Evolutionary conservation across 441 rosid species (phyloP).

Genomic region (Capsella rubella): DNA sequence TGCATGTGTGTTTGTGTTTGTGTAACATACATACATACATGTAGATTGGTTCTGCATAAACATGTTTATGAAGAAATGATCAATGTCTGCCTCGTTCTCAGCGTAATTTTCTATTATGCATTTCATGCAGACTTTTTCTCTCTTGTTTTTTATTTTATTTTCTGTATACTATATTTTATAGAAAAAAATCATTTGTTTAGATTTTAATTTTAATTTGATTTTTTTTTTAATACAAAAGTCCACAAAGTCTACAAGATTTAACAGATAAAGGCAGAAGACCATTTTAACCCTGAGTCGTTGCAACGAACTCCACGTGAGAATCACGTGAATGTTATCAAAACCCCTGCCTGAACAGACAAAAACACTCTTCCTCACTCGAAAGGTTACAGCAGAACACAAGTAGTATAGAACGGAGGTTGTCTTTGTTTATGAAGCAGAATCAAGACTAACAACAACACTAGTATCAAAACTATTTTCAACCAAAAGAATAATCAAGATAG

Average conservation of each 20-base stretch:
- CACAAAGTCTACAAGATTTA: background rate
- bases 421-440: background rate
- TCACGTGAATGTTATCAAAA: background rate
- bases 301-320: background rate
- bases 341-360: background rate
- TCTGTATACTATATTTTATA: background rate
- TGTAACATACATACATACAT: background rate
- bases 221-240: background rate
- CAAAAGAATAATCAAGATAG: background rate
- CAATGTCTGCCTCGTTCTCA: constrained; percentile 22
- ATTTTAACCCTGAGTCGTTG: constrained; percentile 10
- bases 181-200: background rate
- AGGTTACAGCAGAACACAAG: background rate
- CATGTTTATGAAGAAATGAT: background rate
- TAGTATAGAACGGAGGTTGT: background rate
- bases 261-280: background rate
- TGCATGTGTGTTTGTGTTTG: background rate
- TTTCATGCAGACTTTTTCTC: constrained; percentile 35
- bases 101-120: constrained; percentile 38
- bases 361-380: background rate
- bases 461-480: background rate
- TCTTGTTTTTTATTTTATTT: background rate
- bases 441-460: background rate
- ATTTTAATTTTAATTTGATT: too few relatives aligned
- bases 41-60: background rate